Evolutionary conservation across 805 yeast genomes (phyloP).

Genomic region (Nakazawaea holstii): DNA sequence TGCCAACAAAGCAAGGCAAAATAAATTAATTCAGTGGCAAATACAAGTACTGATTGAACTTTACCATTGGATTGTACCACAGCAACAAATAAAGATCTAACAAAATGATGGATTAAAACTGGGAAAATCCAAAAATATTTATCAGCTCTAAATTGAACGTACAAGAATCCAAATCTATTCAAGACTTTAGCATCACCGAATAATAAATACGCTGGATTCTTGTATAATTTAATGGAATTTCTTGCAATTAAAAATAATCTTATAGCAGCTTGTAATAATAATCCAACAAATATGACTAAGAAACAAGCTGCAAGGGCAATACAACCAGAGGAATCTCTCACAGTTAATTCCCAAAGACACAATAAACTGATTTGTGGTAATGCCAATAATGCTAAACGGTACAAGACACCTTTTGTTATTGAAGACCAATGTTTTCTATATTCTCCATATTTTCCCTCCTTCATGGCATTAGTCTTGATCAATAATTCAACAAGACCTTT

Average conservation of each 20-base stretch:
- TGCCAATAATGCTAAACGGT: constrained; percentile 75
- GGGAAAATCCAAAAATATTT: constrained; percentile 78
- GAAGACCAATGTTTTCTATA: constrained; percentile 79
- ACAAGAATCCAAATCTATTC: constrained; percentile 87
- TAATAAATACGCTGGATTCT: constrained; percentile 87
- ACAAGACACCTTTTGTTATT: constrained; percentile 85
- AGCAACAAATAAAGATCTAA: constrained; percentile 81
- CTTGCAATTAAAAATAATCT: constrained; percentile 74
- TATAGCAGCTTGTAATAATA: constrained; percentile 67
- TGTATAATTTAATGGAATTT: constrained; percentile 63
- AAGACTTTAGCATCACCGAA: constrained; percentile 79
- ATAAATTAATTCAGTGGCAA: constrained; percentile 70
- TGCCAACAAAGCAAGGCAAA: constrained; percentile 59
- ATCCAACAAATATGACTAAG: constrained; percentile 48
- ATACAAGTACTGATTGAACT: constrained; percentile 72
- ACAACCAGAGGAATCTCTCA: constrained; percentile 77
- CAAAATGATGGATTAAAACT: constrained; percentile 56
- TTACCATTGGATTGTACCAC: constrained; percentile 78
- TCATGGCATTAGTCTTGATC: constrained; percentile 52
- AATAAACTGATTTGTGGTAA: constrained; percentile 82
- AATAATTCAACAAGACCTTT: constrained; percentile 65
- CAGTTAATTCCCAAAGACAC: constrained; percentile 86
- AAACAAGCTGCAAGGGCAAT: constrained; percentile 75
- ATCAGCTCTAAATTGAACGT: constrained; percentile 86
- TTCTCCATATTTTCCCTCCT: constrained; percentile 61